Percentiles rank a stretch among this genome's conserved stretches.
These are phyloP conservation scores for Paramyrothecium sp. DNA, from an alignment of 2,329 filamentous ascomycete species.

Conservation along the genomic window DNA sequence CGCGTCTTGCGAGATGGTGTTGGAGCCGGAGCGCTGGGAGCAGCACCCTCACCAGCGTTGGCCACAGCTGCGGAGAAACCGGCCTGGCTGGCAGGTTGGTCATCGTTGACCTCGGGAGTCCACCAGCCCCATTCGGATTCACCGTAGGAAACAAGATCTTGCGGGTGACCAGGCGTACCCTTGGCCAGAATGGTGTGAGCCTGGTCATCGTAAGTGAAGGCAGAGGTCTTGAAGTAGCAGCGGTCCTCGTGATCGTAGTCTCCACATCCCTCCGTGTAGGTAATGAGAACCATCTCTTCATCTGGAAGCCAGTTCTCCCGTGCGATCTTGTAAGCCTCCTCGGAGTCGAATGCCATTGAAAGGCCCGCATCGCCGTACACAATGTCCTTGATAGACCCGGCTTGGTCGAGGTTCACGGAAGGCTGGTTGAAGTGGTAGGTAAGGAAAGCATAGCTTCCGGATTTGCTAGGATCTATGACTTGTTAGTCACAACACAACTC, in stretches of 20 bases:
- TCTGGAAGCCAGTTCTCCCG: slow-evolving; percentile 14
- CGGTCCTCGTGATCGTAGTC: slow-evolving; percentile 21
- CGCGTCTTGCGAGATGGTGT: slow-evolving; percentile 6
- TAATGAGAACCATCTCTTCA: slow-evolving; percentile 21
- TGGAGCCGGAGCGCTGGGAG: not conserved
- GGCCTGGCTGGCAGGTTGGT: not conserved
- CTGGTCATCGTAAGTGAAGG: slow-evolving; percentile 11
- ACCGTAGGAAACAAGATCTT: slow-evolving; percentile 15
- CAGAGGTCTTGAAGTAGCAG: slow-evolving; percentile 25
- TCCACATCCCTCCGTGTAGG: slow-evolving; percentile 20
- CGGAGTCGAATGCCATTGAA: slow-evolving; percentile 11
- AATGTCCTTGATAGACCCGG: slow-evolving; percentile 12
- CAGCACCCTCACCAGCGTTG: not conserved
- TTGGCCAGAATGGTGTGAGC: slow-evolving; percentile 12
- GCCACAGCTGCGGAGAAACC: not conserved
- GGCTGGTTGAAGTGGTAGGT: slow-evolving; percentile 22
- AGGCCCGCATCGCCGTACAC: slow-evolving; percentile 9
- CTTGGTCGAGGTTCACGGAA: slow-evolving; percentile 28
- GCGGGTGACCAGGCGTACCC: slow-evolving; percentile 16
- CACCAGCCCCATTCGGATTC: slow-evolving; percentile 24
- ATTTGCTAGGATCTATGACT: not conserved
- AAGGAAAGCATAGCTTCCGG: slow-evolving; percentile 22
- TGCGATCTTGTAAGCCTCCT: slow-evolving; percentile 19
- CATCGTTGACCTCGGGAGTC: slow-evolving; percentile 6
- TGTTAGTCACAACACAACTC: not conserved